Evolutionary conservation across 768 basidiomycete genomes (phyloP).

Genomic region (Termitomyces sp.): DNA sequence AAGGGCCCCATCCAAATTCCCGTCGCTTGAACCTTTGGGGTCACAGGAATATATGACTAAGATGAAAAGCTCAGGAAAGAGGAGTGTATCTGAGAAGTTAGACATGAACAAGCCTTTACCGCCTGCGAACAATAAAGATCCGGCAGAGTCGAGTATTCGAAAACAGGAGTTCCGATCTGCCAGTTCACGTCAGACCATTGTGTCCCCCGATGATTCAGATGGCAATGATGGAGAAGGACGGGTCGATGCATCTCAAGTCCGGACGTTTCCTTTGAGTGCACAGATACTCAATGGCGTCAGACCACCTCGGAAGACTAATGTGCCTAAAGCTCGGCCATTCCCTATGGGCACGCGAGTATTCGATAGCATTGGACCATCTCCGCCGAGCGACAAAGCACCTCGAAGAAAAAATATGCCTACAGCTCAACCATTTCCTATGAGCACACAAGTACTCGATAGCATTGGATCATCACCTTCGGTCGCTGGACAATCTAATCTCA

Average conservation of each 20-base stretch:
- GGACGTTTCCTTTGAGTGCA: conserved; percentile 47
- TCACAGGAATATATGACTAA: not conserved
- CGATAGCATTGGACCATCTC: conserved; percentile 24
- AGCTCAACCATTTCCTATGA: conserved; percentile 45
- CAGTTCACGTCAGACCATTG: not conserved
- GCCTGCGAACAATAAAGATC: not conserved
- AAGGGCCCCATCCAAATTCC: conserved; percentile 5
- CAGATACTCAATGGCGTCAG: conserved; percentile 35
- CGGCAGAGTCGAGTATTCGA: not conserved
- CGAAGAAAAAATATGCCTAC: not conserved
- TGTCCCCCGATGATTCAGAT: conserved; percentile 3
- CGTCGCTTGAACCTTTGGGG: not conserved
- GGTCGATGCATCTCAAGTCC: conserved; percentile 4
- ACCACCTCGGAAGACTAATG: conserved; percentile 2
- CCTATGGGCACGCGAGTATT: conserved; percentile 47
- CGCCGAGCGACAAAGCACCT: not conserved
- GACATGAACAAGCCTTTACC: not conserved
- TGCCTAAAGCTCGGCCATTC: conserved; percentile 28
- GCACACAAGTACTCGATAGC: conserved; percentile 34
- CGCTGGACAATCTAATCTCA: conserved; percentile 13
- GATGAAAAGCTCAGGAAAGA: conserved; percentile 2
- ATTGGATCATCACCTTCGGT: conserved; percentile 19
- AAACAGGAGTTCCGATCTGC: not conserved
- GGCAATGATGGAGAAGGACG: not conserved
- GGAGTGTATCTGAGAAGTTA: conserved; percentile 6